Base-by-base conservation (phyloP, 2,329 filamentous ascomycete genomes). In the Ustulina deusta region DNA sequence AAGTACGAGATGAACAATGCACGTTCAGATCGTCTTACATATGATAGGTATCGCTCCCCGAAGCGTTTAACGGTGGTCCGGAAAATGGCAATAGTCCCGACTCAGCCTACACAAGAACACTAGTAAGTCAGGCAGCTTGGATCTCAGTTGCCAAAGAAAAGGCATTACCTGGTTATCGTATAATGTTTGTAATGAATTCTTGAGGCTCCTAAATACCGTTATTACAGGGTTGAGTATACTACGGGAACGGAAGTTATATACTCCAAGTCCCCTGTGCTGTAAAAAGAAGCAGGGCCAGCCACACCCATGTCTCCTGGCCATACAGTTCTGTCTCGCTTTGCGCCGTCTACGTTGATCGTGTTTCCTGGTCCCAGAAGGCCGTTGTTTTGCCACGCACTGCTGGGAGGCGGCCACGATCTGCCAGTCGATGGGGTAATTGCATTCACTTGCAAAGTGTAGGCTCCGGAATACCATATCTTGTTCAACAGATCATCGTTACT, bases 251-350 rank as follows among this genome's bases (percentile, higher is more conserved):
- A 32, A 40, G 25, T 68, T 71, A 67, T 71, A 67, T 52, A 77
- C 75, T 76, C 74, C 13, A 86, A 74, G 63, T 78, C 77, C 2
- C 83, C 82, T 0, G 83, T 86, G n/a, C 84, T 85, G 9, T 86
- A 83, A 15, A 85, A 83, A 1, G 85, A 79, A 17, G 79, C 80
- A 1, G 85, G 83, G 0, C 84, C 78, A 2, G 84, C 82, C 56
- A 87, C 86, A 1, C 83, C 82, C 81, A 87, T 86, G 69, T 89
- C 86, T 1, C 86, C 86, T 17, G 86, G 84, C 85, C 86, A 88
- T 2, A 88, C 83, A 6, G 86, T 78, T n/a, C 84, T 79, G 68
- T 87, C 85, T 57, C 85, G 79, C 71, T 87, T 87, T 2, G 84
- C 83, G 2, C 85, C 85, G 71, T 87, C 85, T 15, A 74, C 76